Evolutionary conservation across 176 grass and related monocot genomes (phyloP).

Genomic region (Juncus inflexus): DNA sequence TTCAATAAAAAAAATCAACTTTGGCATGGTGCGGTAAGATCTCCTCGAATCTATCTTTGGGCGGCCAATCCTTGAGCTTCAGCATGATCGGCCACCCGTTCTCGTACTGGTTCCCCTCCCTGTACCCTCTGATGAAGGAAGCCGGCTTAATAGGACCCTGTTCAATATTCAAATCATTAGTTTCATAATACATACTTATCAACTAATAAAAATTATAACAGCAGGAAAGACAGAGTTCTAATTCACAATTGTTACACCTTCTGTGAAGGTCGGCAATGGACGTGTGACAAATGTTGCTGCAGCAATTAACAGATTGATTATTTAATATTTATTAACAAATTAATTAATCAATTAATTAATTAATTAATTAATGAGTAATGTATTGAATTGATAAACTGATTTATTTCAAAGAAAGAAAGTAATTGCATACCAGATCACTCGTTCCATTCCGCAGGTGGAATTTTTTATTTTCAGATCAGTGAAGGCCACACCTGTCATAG

Average conservation of each 20-base stretch:
- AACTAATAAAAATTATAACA: slow-evolving; percentile 19
- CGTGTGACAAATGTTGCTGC: slow-evolving; percentile 64
- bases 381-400: too few species aligned
- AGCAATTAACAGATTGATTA: slow-evolving; percentile 58
- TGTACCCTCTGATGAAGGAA: slow-evolving; percentile 58
- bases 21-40: slow-evolving; percentile 59
- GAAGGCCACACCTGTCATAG: slow-evolving; percentile 37
- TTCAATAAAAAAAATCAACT: slow-evolving; percentile 30
- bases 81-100: slow-evolving; percentile 76
- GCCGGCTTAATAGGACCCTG: slow-evolving; percentile 43
- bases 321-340: too few species aligned
- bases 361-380: too few species aligned
- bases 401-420: too few species aligned
- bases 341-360: slow-evolving; percentile 45
- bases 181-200: background rate
- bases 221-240: slow-evolving; percentile 61
- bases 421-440: too few species aligned
- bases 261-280: slow-evolving; percentile 72
- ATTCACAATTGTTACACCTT: slow-evolving; percentile 53
- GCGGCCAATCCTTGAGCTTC: slow-evolving; percentile 89
- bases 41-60: slow-evolving; percentile 65
- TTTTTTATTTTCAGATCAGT: slow-evolving; percentile 37
- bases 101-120: slow-evolving; percentile 35
- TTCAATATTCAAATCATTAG: slow-evolving; percentile 17
- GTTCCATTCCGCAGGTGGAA: background rate